These are phyloP conservation scores for Psilocybe cyanescens DNA, from an alignment of 768 basidiomycete genomes.

Conservation along the genomic window DNA sequence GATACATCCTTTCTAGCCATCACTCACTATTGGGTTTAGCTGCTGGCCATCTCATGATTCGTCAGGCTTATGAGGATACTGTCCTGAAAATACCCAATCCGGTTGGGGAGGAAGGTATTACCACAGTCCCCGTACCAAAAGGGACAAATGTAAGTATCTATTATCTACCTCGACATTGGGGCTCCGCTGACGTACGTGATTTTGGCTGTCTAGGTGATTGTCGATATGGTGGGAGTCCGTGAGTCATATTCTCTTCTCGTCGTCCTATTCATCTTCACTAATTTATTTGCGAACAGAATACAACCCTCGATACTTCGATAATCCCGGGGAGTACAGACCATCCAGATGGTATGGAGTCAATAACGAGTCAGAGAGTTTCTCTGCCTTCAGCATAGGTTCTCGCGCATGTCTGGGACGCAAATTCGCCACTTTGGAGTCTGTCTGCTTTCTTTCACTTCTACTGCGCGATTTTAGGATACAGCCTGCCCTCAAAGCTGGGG, in stretches of 20 bases:
- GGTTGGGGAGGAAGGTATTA: slow-evolving; percentile 40
- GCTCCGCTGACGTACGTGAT: neutral
- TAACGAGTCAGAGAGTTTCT: slow-evolving; percentile 45
- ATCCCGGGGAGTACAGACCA: slow-evolving; percentile 51
- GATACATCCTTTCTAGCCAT: too few species aligned
- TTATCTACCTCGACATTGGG: neutral
- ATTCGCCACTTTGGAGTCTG: slow-evolving; percentile 55
- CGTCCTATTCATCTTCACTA: neutral
- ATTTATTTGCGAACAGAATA: slow-evolving; percentile 37
- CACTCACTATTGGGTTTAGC: slow-evolving; percentile 27
- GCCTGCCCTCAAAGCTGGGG: slow-evolving; percentile 39
- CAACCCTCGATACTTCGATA: slow-evolving; percentile 52
- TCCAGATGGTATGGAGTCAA: slow-evolving; percentile 52
- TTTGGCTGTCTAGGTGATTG: slow-evolving; percentile 30
- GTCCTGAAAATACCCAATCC: slow-evolving; percentile 44
- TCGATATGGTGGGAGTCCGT: slow-evolving; percentile 57
- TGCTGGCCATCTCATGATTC: slow-evolving; percentile 42
- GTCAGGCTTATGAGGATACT: slow-evolving; percentile 47
- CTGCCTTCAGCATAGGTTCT: slow-evolving; percentile 49
- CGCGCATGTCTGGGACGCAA: slow-evolving; percentile 56
- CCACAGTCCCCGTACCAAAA: slow-evolving; percentile 39
- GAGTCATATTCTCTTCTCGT: slow-evolving; percentile 23
- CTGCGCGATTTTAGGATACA: slow-evolving; percentile 56
- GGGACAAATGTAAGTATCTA: slow-evolving; percentile 34
- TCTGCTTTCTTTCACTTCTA: slow-evolving; percentile 53